phyloP scores from a whole-genome alignment of 345 rosid genomes.

The Eucalyptus sp. region DNA sequence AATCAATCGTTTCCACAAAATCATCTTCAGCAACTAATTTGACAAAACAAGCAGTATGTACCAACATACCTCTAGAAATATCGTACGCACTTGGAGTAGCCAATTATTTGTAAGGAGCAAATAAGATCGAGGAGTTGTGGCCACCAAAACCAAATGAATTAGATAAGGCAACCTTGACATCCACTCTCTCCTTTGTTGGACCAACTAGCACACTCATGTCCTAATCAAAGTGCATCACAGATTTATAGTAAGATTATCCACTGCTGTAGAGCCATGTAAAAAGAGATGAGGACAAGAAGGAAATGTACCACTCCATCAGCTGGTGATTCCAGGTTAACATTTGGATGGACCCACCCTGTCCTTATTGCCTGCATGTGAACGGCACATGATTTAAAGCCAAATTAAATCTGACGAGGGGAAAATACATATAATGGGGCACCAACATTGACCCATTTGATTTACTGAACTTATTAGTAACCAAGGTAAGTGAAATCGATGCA shows the following conservation, averaged over 20 bases:
- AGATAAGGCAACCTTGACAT: slow-evolving; percentile 76
- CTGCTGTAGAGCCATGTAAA: not conserved
- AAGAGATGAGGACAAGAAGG: not conserved
- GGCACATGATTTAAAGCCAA: not conserved
- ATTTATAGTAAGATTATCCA: not conserved
- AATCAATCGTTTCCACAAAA: not conserved
- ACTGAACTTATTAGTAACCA: not conserved
- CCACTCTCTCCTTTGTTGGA: slow-evolving; percentile 69
- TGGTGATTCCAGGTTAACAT: slow-evolving; percentile 81
- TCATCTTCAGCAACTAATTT: not conserved
- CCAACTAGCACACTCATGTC: slow-evolving; percentile 65
- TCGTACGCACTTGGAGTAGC: not conserved
- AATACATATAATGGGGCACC: not conserved
- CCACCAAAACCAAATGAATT: slow-evolving; percentile 96
- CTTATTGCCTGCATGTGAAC: slow-evolving; percentile 53
- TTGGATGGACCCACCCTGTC: slow-evolving; percentile 97
- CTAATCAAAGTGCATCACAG: slow-evolving; percentile 20
- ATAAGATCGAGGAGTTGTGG: slow-evolving; percentile 91
- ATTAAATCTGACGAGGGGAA: not conserved
- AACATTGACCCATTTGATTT: not conserved
- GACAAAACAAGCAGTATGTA: not conserved
- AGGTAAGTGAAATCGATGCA: not conserved
- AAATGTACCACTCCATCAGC: slow-evolving; percentile 65
- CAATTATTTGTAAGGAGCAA: slow-evolving; percentile 74
- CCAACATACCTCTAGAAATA: not conserved